These are phyloP conservation scores for Oehlia diaphana DNA, from an alignment of 192 early-diverging fungal genomes.

Conservation along the genomic window DNA sequence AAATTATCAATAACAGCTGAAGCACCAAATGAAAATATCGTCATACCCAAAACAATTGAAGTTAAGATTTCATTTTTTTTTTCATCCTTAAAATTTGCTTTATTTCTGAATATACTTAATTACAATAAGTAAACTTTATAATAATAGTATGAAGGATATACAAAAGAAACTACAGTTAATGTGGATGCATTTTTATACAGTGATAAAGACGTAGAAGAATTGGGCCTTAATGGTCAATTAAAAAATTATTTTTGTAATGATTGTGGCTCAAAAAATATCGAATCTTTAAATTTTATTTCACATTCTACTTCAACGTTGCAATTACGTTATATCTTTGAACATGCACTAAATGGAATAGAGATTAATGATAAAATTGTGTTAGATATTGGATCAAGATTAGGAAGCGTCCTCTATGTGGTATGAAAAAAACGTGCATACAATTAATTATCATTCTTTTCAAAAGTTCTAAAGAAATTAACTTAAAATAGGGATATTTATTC, in stretches of 20 bases:
- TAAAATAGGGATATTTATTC: not conserved
- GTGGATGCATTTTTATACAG: constrained; percentile 59
- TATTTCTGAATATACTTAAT: no score
- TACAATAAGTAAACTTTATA: no score
- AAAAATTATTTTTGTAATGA: constrained; percentile 55
- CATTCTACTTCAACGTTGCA: constrained; percentile 59
- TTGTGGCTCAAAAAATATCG: constrained; percentile 50
- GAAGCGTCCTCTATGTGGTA: constrained; percentile 58
- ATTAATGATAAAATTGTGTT: constrained; percentile 49
- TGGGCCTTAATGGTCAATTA: constrained; percentile 55
- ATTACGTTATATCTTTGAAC: constrained; percentile 56
- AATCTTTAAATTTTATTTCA: constrained; percentile 53
- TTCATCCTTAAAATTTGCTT: no score
- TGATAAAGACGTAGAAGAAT: constrained; percentile 61
- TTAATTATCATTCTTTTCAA: no score
- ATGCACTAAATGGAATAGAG: constrained; percentile 6
- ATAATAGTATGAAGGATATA: constrained; percentile 50
- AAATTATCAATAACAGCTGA: constrained; percentile 53
- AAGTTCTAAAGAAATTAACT: not conserved
- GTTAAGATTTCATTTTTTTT: not conserved
- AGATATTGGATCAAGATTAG: constrained; percentile 61
- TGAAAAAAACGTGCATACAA: not conserved
- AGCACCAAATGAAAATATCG: constrained; percentile 50
- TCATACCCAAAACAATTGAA: constrained; percentile 47
- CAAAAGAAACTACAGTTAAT: constrained; percentile 54